Evolutionary conservation across 768 basidiomycete species (phyloP), one percentile per base, ranked within the genome.

Genomic region (Termitomyces eurrhizus): DNA sequence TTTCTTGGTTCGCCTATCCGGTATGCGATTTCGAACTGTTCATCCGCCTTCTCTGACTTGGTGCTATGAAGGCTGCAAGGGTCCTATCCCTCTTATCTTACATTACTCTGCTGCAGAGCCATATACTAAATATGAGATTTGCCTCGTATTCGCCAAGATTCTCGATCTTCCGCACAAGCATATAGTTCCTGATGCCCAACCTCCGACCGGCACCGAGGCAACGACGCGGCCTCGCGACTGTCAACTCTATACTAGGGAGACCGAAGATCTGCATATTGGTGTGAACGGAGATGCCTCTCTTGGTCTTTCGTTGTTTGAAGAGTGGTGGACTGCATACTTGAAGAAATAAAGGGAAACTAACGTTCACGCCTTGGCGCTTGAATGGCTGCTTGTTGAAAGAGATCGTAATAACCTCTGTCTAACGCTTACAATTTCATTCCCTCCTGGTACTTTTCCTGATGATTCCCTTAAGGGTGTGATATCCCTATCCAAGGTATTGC

Each of bases 81-180:
- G 66, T 41, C 56, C 78, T 1, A 75, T 92, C 21, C 91, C 92
- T 0, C 77, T 82, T 0, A 88, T 97, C 54, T 63, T 98, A 4
- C 96, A 98, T 73, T 98, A 93, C 72, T 90, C 93, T 4, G 85
- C 84, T 2, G 81, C 84, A 18, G 89, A 92, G 67, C 85, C 90
- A 1, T 86, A 89, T 70, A 97, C 95, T 9, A 98, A 98, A 76
- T 97, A 95, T 74, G 90, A 90, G 66, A 97, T 98, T 64, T 93
- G 92, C 69, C 77, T 91, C 33, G 77, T 90, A 41, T 91, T 94
- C 65, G 84, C 89, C 9, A 80, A 79, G 60, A 80, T 92, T 54
- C 83, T 96, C 36, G 75, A 79, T 6, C 74, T 93, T 0, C 82
- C 91, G 12, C 89, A 92, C 67, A 70, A 65, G 2, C 93, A 98